Percentiles rank a stretch among this genome's conserved stretches.
phyloP scores from a whole-genome alignment of 805 yeast genomes.

The Isabelozyma rhagii region DNA sequence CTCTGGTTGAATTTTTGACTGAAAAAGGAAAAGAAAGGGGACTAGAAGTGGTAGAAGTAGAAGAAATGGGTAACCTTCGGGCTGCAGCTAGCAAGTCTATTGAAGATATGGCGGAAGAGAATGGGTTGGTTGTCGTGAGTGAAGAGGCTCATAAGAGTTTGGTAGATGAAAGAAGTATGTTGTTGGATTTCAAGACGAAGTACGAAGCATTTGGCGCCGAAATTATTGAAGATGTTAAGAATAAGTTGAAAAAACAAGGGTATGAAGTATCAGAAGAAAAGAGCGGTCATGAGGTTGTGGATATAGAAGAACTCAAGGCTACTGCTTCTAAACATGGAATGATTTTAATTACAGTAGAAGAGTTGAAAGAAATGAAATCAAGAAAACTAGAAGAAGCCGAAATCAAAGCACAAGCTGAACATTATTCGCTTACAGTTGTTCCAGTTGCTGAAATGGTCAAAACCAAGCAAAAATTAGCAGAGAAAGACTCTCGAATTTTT shows the following conservation, averaged over 20 bases:
- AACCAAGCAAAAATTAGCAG: slow-evolving; percentile 24
- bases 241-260: slow-evolving; percentile 3
- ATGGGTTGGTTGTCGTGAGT: slow-evolving; percentile 14
- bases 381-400: slow-evolving; percentile 10
- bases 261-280: slow-evolving; percentile 3
- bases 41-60: slow-evolving; percentile 5
- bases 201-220: neutral
- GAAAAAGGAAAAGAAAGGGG: slow-evolving; percentile 16
- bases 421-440: slow-evolving; percentile 16
- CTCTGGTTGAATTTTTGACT: slow-evolving; percentile 9
- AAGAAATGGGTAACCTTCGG: slow-evolving; percentile 1
- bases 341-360: slow-evolving; percentile 17
- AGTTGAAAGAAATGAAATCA: slow-evolving; percentile 11
- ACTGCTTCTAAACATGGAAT: slow-evolving; percentile 25
- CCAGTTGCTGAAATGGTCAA: slow-evolving; percentile 23
- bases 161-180: neutral
- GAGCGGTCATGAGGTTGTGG: slow-evolving; percentile 2
- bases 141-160: slow-evolving; percentile 11
- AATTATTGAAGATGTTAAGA: slow-evolving; percentile 1
- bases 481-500: slow-evolving; percentile 26
- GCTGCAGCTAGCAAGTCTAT: slow-evolving; percentile 13
- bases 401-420: slow-evolving; percentile 17
- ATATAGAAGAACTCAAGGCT: slow-evolving; percentile 21
- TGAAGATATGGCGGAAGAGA: slow-evolving; percentile 11
- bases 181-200: neutral